Evolutionary conservation across 331 rosid species (phyloP).

Genomic region (Quercus lobata): DNA sequence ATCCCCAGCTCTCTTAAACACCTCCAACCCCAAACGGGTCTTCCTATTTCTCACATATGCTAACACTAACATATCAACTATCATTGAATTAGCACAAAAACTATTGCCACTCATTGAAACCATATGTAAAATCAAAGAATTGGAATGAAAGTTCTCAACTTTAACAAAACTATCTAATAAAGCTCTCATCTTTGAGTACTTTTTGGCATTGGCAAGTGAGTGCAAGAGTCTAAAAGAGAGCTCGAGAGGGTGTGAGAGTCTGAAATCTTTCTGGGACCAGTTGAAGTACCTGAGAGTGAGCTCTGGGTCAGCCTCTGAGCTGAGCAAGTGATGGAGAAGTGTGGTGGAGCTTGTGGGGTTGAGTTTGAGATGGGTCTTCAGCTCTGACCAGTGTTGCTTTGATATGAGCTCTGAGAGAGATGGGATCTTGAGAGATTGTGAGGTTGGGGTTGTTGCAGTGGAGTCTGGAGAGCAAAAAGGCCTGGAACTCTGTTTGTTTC

Average conservation of each 20-base stretch:
- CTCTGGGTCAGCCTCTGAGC: constrained; percentile 25
- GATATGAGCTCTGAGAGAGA: constrained; percentile 33
- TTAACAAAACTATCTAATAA: constrained; percentile 30
- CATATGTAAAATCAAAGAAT: constrained; percentile 22
- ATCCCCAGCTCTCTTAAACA: constrained; percentile 36
- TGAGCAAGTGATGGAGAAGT: constrained; percentile 29
- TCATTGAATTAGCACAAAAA: constrained; percentile 19
- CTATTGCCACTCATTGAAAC: constrained; percentile 17
- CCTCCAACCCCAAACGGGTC: constrained; percentile 26
- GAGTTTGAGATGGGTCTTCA: constrained; percentile 23
- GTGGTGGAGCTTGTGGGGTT: constrained; percentile 6
- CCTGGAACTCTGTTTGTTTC: neutral
- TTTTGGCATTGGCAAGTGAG: constrained; percentile 24
- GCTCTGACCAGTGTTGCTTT: constrained; percentile 40
- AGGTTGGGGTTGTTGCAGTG: neutral
- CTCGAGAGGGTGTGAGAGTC: constrained; percentile 19
- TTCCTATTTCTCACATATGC: constrained; percentile 26
- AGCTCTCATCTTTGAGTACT: constrained; percentile 28
- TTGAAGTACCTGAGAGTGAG: constrained; percentile 40
- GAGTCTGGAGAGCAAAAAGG: constrained; percentile 9
- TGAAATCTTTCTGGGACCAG: constrained; percentile 38
- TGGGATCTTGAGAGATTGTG: constrained; percentile 5
- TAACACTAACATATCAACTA: constrained; percentile 32
- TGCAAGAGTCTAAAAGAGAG: constrained; percentile 31
- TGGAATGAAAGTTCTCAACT: constrained; percentile 11